Base-by-base conservation (phyloP, 192 early-diverging fungal genomes). In the Mortierella alpina region DNA sequence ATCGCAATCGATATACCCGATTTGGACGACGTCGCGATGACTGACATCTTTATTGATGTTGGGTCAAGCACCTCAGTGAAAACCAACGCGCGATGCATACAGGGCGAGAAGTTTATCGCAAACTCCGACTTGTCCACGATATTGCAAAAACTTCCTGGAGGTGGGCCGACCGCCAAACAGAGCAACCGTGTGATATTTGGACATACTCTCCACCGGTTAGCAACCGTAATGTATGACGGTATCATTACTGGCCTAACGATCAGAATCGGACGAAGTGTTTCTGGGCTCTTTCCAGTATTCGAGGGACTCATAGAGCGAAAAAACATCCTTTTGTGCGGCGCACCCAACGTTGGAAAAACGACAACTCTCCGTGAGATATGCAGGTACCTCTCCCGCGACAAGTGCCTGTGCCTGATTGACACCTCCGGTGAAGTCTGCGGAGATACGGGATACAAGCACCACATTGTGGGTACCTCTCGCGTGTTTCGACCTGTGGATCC, bases 181-280 rank as follows among this genome's bases (percentile, higher is more conserved):
- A 57, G 13, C 54, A 68, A 68, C 44, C 66, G 66, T 46, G 45
- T 68, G 42, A 68, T 68, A 11, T 68, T 68, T 8, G 66, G 66
- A 31, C 40, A 58, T 0, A 68, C 66, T 13, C 66, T 68, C 11
- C 66, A 68, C 31, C 66, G 66, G 0, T 7, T 68, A 54, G 66
- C 66, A 2, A 22, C 66, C 0, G 66, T 68, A 41, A 68, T 54
- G 0, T 68, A 68, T 31, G 66, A 64, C 63, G 63, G 63, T 14
- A 7, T 5, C 49, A 64, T 64, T 6, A 64, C 20, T 1, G 63
- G 63, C 48, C 7, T 64, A 12, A 64, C 63, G 2, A 17, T 64
- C 48, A 48, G 63, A 14, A 10, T 68, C 44, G 66, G 66, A 23
- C 54, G 66, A n/a, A 68, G 22, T 8, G 54, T 68, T 2, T 68